Percentiles rank a stretch among this genome's conserved stretches.
phyloP scores from a whole-genome alignment of 345 rosid genomes.

The Salix caprea region DNA sequence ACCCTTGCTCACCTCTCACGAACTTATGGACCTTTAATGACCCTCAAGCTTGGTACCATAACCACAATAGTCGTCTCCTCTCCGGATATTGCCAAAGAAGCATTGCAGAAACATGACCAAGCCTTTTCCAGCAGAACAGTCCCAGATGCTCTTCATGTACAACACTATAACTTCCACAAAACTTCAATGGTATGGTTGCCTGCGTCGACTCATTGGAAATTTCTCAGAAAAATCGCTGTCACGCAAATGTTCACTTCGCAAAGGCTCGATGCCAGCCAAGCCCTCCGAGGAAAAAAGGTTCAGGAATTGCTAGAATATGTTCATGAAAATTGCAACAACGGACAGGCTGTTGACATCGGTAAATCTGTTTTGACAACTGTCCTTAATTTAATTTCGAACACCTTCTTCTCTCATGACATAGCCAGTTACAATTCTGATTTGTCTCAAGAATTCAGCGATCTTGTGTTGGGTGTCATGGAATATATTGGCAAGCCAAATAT shows the following conservation, averaged over 20 bases:
- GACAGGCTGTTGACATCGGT: slow-evolving; percentile 26
- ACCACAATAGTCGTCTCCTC: not conserved
- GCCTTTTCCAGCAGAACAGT: not conserved
- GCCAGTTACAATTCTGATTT: slow-evolving; percentile 18
- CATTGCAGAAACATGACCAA: slow-evolving; percentile 6
- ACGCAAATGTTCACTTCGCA: slow-evolving; percentile 16
- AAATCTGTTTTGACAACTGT: slow-evolving; percentile 33
- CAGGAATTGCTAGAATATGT: slow-evolving; percentile 9
- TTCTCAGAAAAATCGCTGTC: slow-evolving; percentile 6
- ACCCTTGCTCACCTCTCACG: not conserved
- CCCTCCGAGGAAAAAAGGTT: slow-evolving; percentile 11
- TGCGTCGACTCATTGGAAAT: slow-evolving; percentile 1
- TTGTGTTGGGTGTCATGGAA: slow-evolving; percentile 29
- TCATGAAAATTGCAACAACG: not conserved
- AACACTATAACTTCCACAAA: not conserved
- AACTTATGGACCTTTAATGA: slow-evolving; percentile 10
- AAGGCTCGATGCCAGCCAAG: slow-evolving; percentile 8
- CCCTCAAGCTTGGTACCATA: not conserved
- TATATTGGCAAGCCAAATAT: slow-evolving; percentile 37
- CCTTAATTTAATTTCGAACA: slow-evolving; percentile 39
- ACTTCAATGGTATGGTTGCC: not conserved
- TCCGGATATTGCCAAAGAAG: not conserved
- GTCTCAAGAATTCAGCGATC: slow-evolving; percentile 32
- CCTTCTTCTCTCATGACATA: slow-evolving; percentile 42
- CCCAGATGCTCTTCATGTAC: not conserved